These are phyloP conservation scores for Vinca minor DNA, from an alignment of 257 asterid genomes.

Conservation along the genomic window DNA sequence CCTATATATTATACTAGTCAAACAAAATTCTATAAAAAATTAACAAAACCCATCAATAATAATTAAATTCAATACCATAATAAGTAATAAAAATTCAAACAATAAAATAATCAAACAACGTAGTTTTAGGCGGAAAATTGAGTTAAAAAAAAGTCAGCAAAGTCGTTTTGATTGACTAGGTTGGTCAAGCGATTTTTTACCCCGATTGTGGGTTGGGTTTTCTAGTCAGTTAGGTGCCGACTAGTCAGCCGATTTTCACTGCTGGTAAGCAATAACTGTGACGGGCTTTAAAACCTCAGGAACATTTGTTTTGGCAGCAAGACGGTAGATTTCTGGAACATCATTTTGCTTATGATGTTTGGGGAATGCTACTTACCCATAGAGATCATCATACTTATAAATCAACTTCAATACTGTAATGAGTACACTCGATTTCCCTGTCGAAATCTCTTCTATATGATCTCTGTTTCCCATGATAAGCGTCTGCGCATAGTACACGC, in stretches of 20 bases:
- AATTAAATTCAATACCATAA: too few relatives aligned
- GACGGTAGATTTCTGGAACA: conserved; percentile 75
- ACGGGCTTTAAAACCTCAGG: conserved; percentile 4
- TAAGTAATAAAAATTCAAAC: conserved; percentile 21
- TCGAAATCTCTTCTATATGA: conserved; percentile 70
- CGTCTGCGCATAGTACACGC: conserved; percentile 34
- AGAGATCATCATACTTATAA: conserved; percentile 71
- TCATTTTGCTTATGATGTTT: conserved; percentile 77
- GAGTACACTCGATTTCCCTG: conserved; percentile 58
- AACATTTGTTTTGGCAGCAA: conserved; percentile 77
- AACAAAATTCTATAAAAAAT: too few relatives aligned
- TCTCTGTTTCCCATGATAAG: conserved; percentile 88
- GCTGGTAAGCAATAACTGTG: conserved; percentile 9
- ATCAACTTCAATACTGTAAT: conserved; percentile 60
- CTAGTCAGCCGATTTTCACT: too few relatives aligned
- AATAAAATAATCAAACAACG: conserved; percentile 31
- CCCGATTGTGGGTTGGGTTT: too few relatives aligned
- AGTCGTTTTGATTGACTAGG: too few relatives aligned
- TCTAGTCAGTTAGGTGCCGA: too few relatives aligned
- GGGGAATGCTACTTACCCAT: conserved; percentile 82
- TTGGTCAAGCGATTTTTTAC: too few relatives aligned
- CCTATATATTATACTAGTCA: too few relatives aligned
- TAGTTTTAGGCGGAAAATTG: conserved; percentile 47
- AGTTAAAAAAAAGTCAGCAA: too few relatives aligned
- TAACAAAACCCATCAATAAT: too few relatives aligned